phyloP scores from a whole-genome alignment of 306 rosid genomes.

The Acmispon strigosus region DNA sequence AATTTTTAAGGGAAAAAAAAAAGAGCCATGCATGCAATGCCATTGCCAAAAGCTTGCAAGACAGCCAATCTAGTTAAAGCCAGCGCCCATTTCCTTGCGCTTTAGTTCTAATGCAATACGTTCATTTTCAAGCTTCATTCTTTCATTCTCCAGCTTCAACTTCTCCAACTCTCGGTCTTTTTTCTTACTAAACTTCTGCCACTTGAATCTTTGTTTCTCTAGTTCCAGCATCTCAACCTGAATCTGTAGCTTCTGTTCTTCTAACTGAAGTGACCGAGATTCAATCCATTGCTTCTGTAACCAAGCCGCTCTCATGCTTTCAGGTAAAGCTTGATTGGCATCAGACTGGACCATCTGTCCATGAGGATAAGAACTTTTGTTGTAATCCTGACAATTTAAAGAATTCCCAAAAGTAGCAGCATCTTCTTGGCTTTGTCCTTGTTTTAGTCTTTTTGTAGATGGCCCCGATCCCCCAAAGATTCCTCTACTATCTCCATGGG shows the following conservation, averaged over 20 bases:
- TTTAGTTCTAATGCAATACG: conserved; percentile 60
- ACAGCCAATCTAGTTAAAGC: conserved; percentile 37
- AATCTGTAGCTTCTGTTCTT: conserved; percentile 81
- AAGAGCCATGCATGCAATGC: conserved; percentile 14
- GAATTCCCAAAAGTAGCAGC: conserved; percentile 32
- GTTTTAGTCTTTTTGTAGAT: conserved; percentile 49
- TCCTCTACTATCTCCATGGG: conserved; percentile 47
- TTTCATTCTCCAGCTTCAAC: conserved; percentile 73
- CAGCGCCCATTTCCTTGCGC: conserved; percentile 49
- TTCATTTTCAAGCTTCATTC: conserved; percentile 85
- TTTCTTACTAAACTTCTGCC: conserved; percentile 78
- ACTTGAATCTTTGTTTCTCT: conserved; percentile 71
- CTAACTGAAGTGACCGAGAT: conserved; percentile 57
- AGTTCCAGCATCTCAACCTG: conserved; percentile 69
- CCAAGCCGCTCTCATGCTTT: conserved; percentile 48
- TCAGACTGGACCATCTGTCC: conserved; percentile 36
- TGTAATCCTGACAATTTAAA: conserved; percentile 43
- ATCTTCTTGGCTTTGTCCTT: conserved; percentile 45
- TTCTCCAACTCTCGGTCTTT: conserved; percentile 77
- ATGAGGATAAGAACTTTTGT: conserved; percentile 38
- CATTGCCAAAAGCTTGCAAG: conserved; percentile 9
- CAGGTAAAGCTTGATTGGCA: conserved; percentile 44
- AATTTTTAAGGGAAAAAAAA: background rate
- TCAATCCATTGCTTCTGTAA: conserved; percentile 70
- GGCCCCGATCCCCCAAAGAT: conserved; percentile 31